Conservation (phyloP, 176 grass and related monocot genomes). For the Raddia distichophylla region DNA sequence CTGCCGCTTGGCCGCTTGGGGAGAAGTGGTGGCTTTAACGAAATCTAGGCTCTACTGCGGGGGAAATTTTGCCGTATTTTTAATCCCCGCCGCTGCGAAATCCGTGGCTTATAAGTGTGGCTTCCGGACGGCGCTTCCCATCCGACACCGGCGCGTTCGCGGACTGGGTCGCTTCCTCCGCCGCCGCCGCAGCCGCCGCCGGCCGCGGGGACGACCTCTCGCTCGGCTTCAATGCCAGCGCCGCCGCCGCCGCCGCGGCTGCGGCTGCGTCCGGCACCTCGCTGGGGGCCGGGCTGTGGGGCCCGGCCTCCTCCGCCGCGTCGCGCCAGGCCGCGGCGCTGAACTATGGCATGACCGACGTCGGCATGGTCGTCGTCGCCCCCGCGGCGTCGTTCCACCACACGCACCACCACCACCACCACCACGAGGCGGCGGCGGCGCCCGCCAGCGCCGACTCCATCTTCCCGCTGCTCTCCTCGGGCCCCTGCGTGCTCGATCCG, state of each 20-base stretch:
- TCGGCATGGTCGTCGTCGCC: constrained; percentile 79
- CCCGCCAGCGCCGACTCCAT: constrained; percentile 46
- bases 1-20: neutral
- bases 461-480: constrained; percentile 78
- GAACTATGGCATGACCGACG: constrained; percentile 88
- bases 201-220: constrained; percentile 84
- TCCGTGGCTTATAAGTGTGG: constrained; percentile 56
- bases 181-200: constrained; percentile 47
- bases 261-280: constrained; percentile 58
- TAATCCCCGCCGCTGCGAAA: constrained; percentile 3
- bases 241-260: constrained; percentile 47
- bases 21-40: neutral
- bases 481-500: constrained; percentile 59
- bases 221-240: constrained; percentile 93
- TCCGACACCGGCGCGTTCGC: constrained; percentile 99
- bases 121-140: constrained; percentile 98
- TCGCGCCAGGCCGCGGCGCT: constrained; percentile 47
- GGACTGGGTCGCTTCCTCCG: constrained; percentile 85
- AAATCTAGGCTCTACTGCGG: constrained; percentile 46
- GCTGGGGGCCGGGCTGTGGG: constrained; percentile 48
- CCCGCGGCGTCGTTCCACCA: constrained; percentile 89
- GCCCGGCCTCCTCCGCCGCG: constrained; percentile 35
- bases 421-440: constrained; percentile 45
- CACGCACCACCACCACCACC: constrained; percentile 72
- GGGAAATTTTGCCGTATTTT: constrained; percentile 27